Conservation (phyloP, 345 rosid species). For the Nasturtium officinale region DNA sequence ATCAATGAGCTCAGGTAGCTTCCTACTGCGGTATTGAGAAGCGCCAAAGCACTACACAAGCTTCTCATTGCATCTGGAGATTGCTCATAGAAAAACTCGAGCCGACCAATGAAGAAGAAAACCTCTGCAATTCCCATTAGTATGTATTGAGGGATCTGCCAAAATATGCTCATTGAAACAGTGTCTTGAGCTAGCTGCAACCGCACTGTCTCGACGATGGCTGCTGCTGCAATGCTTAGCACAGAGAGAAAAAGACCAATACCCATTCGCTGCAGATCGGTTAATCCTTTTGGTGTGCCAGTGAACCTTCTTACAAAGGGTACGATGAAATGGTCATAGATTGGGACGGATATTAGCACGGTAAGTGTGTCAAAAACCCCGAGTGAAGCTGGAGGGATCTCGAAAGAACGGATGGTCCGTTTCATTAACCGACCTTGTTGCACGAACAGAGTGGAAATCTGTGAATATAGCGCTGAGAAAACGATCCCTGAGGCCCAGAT, state of each 20-base stretch:
- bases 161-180: slow-evolving; percentile 67
- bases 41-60: slow-evolving; percentile 51
- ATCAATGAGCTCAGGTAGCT: slow-evolving; percentile 53
- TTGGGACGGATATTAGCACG: slow-evolving; percentile 73
- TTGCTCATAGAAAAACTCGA: slow-evolving; percentile 49
- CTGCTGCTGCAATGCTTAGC: slow-evolving; percentile 70
- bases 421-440: slow-evolving; percentile 89
- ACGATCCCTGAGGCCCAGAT: slow-evolving; percentile 85
- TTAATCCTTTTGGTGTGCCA: slow-evolving; percentile 72
- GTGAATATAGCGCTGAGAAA: slow-evolving; percentile 65
- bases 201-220: slow-evolving; percentile 64
- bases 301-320: slow-evolving; percentile 75
- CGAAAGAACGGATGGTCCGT: slow-evolving; percentile 60
- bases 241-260: slow-evolving; percentile 71
- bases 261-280: slow-evolving; percentile 84
- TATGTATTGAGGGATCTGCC: slow-evolving; percentile 82
- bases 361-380: slow-evolving; percentile 64
- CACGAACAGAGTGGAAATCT: slow-evolving; percentile 77
- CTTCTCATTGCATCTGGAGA: slow-evolving; percentile 60
- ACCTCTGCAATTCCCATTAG: slow-evolving; percentile 79
- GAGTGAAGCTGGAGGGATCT: slow-evolving; percentile 77
- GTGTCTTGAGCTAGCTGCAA: slow-evolving; percentile 51
- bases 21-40: slow-evolving; percentile 48
- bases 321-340: slow-evolving; percentile 69
- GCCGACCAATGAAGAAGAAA: slow-evolving; percentile 45